Conservation (phyloP, 2,329 filamentous ascomycete genomes). For the Colletotrichum falcatum region DNA sequence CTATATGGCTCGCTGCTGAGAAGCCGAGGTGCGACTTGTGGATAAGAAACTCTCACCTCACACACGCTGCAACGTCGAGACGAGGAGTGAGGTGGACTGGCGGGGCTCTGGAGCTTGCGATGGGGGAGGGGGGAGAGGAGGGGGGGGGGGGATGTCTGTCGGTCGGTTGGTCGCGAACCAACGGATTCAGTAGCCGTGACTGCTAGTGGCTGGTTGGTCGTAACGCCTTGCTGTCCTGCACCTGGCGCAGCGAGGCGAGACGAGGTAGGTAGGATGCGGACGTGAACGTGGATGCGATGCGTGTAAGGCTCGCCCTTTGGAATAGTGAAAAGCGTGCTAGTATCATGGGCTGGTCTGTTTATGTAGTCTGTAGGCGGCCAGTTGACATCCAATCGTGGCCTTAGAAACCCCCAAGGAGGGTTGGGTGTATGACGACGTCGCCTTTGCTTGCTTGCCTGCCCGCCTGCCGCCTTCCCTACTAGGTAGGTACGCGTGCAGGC, state of each 20-base stretch:
- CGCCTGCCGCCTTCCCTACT: neutral
- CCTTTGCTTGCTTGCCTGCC: neutral
- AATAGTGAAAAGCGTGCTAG: conserved; percentile 16
- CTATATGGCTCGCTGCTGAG: neutral
- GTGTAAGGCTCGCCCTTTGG: conserved; percentile 13
- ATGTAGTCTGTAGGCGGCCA: conserved; percentile 34
- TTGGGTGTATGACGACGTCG: conserved; percentile 34
- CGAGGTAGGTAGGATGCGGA: conserved; percentile 7
- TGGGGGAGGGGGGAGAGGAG: conserved; percentile 13
- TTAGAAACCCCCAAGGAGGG: neutral
- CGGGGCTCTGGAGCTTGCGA: conserved; percentile 29
- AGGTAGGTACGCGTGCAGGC: conserved; percentile 1
- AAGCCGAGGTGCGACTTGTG: conserved; percentile 9
- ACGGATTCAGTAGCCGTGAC: conserved; percentile 15
- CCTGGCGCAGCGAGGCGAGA: neutral
- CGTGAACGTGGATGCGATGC: conserved; percentile 6
- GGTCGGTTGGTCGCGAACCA: conserved; percentile 13
- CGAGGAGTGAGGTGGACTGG: conserved; percentile 18
- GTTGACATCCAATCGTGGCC: conserved; percentile 23
- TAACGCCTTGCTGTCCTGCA: conserved; percentile 18
- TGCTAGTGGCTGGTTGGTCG: conserved; percentile 22
- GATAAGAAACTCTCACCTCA: neutral
- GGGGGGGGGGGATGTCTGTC: conserved; percentile 12
- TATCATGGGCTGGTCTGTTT: conserved; percentile 26
- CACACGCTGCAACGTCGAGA: conserved; percentile 5